phyloP scores from a whole-genome alignment of 2,329 filamentous ascomycete genomes.

The Trichoderma atroviride region DNA sequence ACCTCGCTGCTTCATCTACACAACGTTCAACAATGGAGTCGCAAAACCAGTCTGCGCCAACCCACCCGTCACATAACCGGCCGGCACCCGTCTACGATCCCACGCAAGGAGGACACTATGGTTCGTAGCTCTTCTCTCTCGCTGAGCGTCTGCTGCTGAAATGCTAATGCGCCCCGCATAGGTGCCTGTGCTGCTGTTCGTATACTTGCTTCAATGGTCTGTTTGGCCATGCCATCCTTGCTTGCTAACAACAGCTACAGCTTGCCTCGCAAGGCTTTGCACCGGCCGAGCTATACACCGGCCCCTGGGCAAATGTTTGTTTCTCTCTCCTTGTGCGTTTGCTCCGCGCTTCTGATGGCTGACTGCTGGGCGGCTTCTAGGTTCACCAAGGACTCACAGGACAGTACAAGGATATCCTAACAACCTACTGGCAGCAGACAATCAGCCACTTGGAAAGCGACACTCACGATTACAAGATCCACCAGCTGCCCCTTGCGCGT shows the following conservation, averaged over 20 bases:
- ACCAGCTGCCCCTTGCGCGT: constrained; percentile 92
- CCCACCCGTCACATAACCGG: constrained; percentile 60
- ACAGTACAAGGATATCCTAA: constrained; percentile 94
- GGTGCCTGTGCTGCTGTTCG: constrained; percentile 53
- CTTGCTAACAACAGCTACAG: constrained; percentile 50
- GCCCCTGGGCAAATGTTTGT: constrained; percentile 90
- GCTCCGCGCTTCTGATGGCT: not conserved
- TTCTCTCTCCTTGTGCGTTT: not conserved
- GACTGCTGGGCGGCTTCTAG: constrained; percentile 47
- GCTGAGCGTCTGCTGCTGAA: not conserved
- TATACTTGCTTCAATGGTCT: constrained; percentile 13
- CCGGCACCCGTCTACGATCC: constrained; percentile 72
- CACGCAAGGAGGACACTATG: constrained; percentile 75
- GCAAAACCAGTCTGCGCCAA: constrained; percentile 51
- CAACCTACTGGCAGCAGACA: constrained; percentile 98
- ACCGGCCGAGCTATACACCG: constrained; percentile 91
- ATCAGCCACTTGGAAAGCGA: constrained; percentile 95
- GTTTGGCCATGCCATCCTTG: not conserved
- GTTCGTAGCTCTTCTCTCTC: constrained; percentile 48
- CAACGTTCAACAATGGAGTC: constrained; percentile 41
- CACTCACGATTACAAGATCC: constrained; percentile 96
- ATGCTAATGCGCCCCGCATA: constrained; percentile 35
- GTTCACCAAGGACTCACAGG: constrained; percentile 94
- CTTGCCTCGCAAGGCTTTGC: constrained; percentile 86
- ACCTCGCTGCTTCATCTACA: not conserved